Evolutionary conservation across 1,284 basidiomycete species (phyloP).

Genomic region (Moesziomyces globuligerus): DNA sequence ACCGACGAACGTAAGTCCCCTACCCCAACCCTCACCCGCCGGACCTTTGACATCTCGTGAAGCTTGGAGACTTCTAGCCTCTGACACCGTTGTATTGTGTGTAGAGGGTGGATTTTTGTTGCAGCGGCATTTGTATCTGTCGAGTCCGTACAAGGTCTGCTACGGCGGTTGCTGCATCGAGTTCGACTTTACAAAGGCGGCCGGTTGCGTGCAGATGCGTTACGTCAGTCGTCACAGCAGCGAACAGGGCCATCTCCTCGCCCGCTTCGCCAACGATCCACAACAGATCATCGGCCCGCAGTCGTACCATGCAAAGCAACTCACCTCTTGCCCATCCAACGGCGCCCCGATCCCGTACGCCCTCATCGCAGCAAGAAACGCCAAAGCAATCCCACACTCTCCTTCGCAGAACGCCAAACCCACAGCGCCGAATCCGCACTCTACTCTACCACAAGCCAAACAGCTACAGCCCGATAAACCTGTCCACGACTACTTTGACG

Average conservation of each 20-base stretch:
- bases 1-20: slow-evolving; percentile 30
- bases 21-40: background rate
- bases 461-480: too few relatives aligned
- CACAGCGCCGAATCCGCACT: too few relatives aligned
- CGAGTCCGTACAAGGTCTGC: slow-evolving; percentile 13
- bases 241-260: slow-evolving; percentile 17
- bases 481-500: slow-evolving; percentile 18
- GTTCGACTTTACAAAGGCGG: slow-evolving; percentile 7
- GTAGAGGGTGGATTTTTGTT: slow-evolving; percentile 34
- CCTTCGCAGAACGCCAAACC: too few relatives aligned
- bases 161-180: slow-evolving; percentile 27
- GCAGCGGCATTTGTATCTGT: background rate
- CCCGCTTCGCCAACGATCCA: slow-evolving; percentile 19
- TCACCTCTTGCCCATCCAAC: slow-evolving; percentile 3
- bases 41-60: background rate
- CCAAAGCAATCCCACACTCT: too few relatives aligned
- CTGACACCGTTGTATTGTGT: too few relatives aligned
- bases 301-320: slow-evolving; percentile 11
- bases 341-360: slow-evolving; percentile 15
- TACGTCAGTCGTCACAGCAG: slow-evolving; percentile 1
- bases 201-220: slow-evolving; percentile 13
- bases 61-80: too few relatives aligned
- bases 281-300: slow-evolving; percentile 10
- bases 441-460: too few relatives aligned
- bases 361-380: slow-evolving; percentile 8